Evolutionary conservation across 2,329 filamentous ascomycete genomes (phyloP).

Genomic region (Hymenoscyphus repandus): DNA sequence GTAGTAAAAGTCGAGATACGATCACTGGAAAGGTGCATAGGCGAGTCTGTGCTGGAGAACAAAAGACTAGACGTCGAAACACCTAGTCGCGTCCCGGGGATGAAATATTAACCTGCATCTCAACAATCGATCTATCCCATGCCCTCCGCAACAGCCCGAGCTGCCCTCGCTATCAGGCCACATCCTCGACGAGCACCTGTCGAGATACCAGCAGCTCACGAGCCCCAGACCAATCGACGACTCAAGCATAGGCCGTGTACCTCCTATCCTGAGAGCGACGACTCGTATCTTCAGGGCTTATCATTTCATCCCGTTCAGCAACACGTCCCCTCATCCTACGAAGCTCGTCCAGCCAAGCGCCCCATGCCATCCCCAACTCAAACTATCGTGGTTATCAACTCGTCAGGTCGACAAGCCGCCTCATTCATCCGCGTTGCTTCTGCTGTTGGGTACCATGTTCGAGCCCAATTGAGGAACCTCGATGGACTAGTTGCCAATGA

Average conservation of each 20-base stretch:
- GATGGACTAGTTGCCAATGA: conserved; percentile 87
- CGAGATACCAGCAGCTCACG: conserved; percentile 6
- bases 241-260: conserved; percentile 28
- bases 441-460: conserved; percentile 88
- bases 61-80: too few species aligned
- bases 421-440: conserved; percentile 92
- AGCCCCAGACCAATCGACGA: conserved; percentile 16
- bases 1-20: not conserved
- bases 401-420: conserved; percentile 89
- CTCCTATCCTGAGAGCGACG: conserved; percentile 21
- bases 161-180: conserved; percentile 27
- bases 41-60: too few species aligned
- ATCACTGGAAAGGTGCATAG: not conserved
- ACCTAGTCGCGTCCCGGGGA: not conserved
- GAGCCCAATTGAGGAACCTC: conserved; percentile 82
- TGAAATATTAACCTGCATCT: not conserved
- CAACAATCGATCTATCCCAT: conserved; percentile 16
- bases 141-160: conserved; percentile 27
- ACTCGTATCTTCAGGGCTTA: conserved; percentile 9
- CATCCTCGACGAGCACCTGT: conserved; percentile 6
- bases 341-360: conserved; percentile 28
- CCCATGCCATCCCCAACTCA: conserved; percentile 29
- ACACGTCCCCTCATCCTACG: conserved; percentile 3
- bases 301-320: conserved; percentile 17
- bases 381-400: conserved; percentile 91